Conservation (phyloP, 192 early-diverging fungal species). For the Backusella tuberculispora region DNA sequence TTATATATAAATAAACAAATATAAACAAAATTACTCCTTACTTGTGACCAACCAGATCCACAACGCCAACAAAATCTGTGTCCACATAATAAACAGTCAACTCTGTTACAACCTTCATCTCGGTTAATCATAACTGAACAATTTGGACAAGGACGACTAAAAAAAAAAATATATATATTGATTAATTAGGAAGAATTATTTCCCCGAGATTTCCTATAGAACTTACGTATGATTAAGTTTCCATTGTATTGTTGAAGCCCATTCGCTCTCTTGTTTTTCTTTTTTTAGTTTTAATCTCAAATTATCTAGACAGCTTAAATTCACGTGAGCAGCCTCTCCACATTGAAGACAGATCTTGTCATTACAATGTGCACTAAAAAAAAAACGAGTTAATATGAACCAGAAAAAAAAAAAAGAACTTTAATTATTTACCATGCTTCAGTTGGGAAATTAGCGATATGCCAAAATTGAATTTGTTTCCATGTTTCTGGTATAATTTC, state of each 20-base stretch:
- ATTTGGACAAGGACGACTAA: slow-evolving; percentile 62
- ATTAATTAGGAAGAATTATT: slow-evolving; percentile 9
- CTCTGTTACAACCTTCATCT: slow-evolving; percentile 74
- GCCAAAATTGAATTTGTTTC: slow-evolving; percentile 62
- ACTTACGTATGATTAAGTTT: slow-evolving; percentile 43
- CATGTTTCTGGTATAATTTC: slow-evolving; percentile 57
- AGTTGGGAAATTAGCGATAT: slow-evolving; percentile 55
- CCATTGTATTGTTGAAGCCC: slow-evolving; percentile 38
- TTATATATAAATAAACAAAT: not conserved
- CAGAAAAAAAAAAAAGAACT: not conserved
- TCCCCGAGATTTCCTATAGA: not conserved
- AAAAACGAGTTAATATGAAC: slow-evolving; percentile 19
- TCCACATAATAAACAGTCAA: slow-evolving; percentile 71
- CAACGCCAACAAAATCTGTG: slow-evolving; percentile 70
- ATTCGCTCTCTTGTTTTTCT: slow-evolving; percentile 9
- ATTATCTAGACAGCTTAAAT: slow-evolving; percentile 44
- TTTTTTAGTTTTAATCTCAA: slow-evolving; percentile 40
- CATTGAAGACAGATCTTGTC: slow-evolving; percentile 56
- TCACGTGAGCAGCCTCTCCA: slow-evolving; percentile 48
- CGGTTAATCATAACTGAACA: slow-evolving; percentile 68
- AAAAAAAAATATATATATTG: not conserved
- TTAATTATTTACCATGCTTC: slow-evolving; percentile 49
- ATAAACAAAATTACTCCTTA: slow-evolving; percentile 15
- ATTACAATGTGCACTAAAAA: slow-evolving; percentile 41
- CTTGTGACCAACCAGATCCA: slow-evolving; percentile 58